Base-by-base conservation (phyloP, 2,329 filamentous ascomycete species). In the Hirsutella thompsonii region DNA sequence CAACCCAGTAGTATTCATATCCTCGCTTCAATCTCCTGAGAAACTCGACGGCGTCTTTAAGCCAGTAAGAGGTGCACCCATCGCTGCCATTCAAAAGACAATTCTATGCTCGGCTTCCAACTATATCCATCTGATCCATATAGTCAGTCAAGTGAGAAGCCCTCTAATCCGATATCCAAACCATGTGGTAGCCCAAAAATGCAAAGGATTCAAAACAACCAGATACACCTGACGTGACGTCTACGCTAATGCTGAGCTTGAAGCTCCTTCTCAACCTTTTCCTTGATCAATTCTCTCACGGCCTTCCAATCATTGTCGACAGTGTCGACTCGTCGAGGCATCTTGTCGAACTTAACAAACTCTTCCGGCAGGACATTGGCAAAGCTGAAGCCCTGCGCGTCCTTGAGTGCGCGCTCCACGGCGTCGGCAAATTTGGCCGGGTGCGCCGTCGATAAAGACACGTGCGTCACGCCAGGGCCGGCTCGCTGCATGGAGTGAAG, bases 341-440 rank as follows among this genome's bases (percentile, higher is more conserved):
- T 34, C 13, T 35, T n/a, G 20, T 5, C 30, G 9, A 40, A 32
- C 13, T n/a, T 32, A 1, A 20, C 38, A 16, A 40, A 34, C 20
- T 40, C 38, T 4, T 20, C 20, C 20, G 30, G 38, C 16, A 40
- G 20, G 8, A 96, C 83, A 46, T 71, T 61, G 33, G 76, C 69
- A 56, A 94, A 94, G 51, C 77, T 72, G 52, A 93, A 95, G 1
- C 72, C 79, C n/a, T 72, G 59, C 55, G 84, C 71, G 8, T 74
- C 74, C 47, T 78, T 73, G 44, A 96, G 68, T 0, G 90, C 88
- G 37, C 83, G 52, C 51, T 89, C 82, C 2, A 98, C 90, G 0
- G 89, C 89, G 26, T 77, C 76, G 0, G 83, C 79, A 55, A 98
- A 98, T 62, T 98, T 98, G 46, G 90, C 92, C 0, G 92, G 90